Conservation (phyloP, 768 basidiomycete species). For the Hydnomerulius pinastri region DNA sequence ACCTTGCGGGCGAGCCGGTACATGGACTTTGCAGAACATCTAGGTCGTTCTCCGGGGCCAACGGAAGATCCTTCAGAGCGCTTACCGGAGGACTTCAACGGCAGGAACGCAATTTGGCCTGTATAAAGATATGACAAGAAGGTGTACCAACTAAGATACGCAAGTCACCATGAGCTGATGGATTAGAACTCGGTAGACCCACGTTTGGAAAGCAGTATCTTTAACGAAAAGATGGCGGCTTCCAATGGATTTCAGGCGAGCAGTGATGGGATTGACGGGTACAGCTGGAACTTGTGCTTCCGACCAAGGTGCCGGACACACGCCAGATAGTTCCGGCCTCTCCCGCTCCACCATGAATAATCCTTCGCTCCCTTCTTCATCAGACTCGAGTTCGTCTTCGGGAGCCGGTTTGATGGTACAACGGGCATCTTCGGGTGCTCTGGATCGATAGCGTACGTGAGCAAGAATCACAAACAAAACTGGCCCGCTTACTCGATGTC, state of each 20-base stretch:
- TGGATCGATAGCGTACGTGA: too few relatives aligned
- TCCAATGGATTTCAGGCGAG: background rate
- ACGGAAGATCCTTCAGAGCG: conserved; percentile 1
- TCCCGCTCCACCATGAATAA: too few relatives aligned
- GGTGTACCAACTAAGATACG: conserved; percentile 35
- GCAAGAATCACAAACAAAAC: too few relatives aligned
- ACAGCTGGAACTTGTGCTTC: background rate
- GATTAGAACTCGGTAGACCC: background rate
- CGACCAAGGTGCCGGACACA: too few relatives aligned
- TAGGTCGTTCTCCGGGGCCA: conserved; percentile 7
- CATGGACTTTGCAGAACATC: conserved; percentile 47
- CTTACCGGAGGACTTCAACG: conserved; percentile 26
- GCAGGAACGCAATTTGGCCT: conserved; percentile 31
- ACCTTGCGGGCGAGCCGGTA: conserved; percentile 45
- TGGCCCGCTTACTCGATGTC: too few relatives aligned
- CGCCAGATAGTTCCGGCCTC: too few relatives aligned
- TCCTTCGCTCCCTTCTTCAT: too few relatives aligned
- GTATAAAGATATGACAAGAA: conserved; percentile 44
- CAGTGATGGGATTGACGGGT: background rate
- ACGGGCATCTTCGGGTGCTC: too few relatives aligned
- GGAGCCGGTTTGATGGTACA: too few relatives aligned
- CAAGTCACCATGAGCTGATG: background rate
- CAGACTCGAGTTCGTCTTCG: too few relatives aligned
- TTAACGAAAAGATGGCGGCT: conserved; percentile 23
- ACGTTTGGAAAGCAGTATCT: conserved; percentile 29